phyloP scores from a whole-genome alignment of 2,329 filamentous ascomycete genomes.

The Phaeoacremonium minimum region DNA sequence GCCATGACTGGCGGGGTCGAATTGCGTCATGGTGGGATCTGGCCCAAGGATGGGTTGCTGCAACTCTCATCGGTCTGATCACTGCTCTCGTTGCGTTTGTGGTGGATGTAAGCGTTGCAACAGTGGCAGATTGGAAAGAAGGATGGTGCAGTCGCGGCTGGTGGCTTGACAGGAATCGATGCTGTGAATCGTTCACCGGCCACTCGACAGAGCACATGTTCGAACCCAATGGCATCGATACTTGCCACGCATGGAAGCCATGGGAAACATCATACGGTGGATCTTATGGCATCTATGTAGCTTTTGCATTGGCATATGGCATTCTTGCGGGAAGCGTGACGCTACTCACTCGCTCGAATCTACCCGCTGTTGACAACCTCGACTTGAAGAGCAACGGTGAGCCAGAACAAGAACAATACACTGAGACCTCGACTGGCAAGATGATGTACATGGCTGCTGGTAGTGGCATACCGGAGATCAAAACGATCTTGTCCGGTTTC shows the following conservation, averaged over 20 bases:
- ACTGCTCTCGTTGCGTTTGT: slow-evolving; percentile 51
- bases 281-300: slow-evolving; percentile 19
- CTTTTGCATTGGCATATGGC: slow-evolving; percentile 17
- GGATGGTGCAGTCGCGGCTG: slow-evolving; percentile 44
- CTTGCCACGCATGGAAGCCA: slow-evolving; percentile 32
- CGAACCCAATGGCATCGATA: slow-evolving; percentile 6
- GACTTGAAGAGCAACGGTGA: background rate
- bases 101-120: slow-evolving; percentile 45
- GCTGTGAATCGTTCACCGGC: slow-evolving; percentile 30
- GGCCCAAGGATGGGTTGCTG: slow-evolving; percentile 50
- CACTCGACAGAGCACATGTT: slow-evolving; percentile 12
- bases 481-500: slow-evolving; percentile 57
- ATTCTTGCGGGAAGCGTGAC: slow-evolving; percentile 18
- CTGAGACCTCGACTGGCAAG: slow-evolving; percentile 31
- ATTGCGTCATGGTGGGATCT: slow-evolving; percentile 40
- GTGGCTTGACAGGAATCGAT: slow-evolving; percentile 42
- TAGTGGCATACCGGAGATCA: slow-evolving; percentile 58
- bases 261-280: slow-evolving; percentile 30
- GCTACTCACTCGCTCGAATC: slow-evolving; percentile 31
- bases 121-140: slow-evolving; percentile 50
- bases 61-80: slow-evolving; percentile 44
- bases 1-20: slow-evolving; percentile 20
- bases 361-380: slow-evolving; percentile 34
- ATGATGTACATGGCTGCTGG: slow-evolving; percentile 56
- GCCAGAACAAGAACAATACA: slow-evolving; percentile 5